Percentiles rank a stretch among this genome's conserved stretches.
Evolutionary conservation across 148 eudicot genomes (phyloP).

Genomic region (Spergularia marina): DNA sequence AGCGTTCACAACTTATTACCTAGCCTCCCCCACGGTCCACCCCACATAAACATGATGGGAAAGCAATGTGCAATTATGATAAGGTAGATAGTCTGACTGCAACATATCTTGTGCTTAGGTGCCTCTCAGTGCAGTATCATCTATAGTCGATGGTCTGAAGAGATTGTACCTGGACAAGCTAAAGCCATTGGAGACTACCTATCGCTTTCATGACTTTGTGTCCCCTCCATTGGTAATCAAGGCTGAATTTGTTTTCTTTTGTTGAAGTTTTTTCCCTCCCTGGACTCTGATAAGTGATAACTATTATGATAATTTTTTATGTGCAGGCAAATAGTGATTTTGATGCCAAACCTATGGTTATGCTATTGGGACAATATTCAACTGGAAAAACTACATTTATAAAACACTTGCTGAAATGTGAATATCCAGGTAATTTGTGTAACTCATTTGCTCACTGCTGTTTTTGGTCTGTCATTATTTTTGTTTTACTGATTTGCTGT

Average conservation of each 20-base stretch:
- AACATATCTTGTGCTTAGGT: constrained; percentile 26
- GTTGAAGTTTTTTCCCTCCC: not conserved
- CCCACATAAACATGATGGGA: too few species aligned
- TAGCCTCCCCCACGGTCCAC: not conserved
- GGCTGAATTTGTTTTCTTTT: constrained; percentile 8
- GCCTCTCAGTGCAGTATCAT: constrained; percentile 62
- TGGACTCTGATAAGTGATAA: not conserved
- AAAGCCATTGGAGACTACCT: constrained; percentile 79
- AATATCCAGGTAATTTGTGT: constrained; percentile 69
- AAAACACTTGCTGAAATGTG: constrained; percentile 77
- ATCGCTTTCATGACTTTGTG: constrained; percentile 79
- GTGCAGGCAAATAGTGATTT: constrained; percentile 78
- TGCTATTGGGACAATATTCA: constrained; percentile 98
- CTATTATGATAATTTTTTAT: not conserved
- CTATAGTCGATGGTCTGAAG: constrained; percentile 88
- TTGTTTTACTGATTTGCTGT: constrained; percentile 3
- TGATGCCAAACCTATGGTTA: constrained; percentile 98
- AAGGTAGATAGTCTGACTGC: constrained; percentile 7
- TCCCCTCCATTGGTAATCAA: constrained; percentile 73
- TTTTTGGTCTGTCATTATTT: not conserved
- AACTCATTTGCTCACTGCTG: not conserved
- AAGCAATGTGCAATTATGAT: not conserved
- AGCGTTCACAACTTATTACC: not conserved
- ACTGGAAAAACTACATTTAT: constrained; percentile 98
- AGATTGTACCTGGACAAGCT: constrained; percentile 72